Evolutionary conservation across 2,329 filamentous ascomycete genomes (phyloP).

Genomic region (Calonectria pseudoreteaudii): DNA sequence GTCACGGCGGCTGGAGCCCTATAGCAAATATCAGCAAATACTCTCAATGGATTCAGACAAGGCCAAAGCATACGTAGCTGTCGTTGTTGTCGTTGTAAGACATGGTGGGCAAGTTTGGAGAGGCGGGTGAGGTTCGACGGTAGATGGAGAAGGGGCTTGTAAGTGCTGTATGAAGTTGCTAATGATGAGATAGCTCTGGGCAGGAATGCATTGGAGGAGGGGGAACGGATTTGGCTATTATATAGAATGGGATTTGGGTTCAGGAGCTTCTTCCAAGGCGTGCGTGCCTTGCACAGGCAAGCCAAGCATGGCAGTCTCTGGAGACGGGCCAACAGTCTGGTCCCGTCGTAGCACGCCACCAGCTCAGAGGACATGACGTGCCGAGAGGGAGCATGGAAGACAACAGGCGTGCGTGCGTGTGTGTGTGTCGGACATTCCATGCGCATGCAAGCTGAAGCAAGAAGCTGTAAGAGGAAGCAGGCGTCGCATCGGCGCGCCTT

Average conservation of each 20-base stretch:
- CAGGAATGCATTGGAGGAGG: not conserved
- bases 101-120: not conserved
- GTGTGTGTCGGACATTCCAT: not conserved
- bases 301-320: not conserved
- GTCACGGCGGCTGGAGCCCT: slow-evolving; percentile 1
- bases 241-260: slow-evolving; percentile 2
- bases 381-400: not conserved
- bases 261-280: not conserved
- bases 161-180: not conserved
- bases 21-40: not conserved
- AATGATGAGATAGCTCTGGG: not conserved
- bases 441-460: slow-evolving; percentile 7
- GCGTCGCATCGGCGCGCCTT: slow-evolving; percentile 9
- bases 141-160: not conserved
- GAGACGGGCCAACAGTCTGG: not conserved
- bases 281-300: not conserved
- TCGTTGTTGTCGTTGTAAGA: slow-evolving; percentile 4
- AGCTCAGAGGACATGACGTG: slow-evolving; percentile 1
- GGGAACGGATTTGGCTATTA: not conserved
- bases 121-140: too few relatives aligned
- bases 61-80: not conserved
- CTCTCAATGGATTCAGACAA: not conserved
- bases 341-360: not conserved
- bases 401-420: too few relatives aligned
- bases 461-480: not conserved